Evolutionary conservation across 139 green algal genomes (phyloP), one percentile per base, ranked within the genome.

Genomic region (Tetradesmus lagerheimii): DNA sequence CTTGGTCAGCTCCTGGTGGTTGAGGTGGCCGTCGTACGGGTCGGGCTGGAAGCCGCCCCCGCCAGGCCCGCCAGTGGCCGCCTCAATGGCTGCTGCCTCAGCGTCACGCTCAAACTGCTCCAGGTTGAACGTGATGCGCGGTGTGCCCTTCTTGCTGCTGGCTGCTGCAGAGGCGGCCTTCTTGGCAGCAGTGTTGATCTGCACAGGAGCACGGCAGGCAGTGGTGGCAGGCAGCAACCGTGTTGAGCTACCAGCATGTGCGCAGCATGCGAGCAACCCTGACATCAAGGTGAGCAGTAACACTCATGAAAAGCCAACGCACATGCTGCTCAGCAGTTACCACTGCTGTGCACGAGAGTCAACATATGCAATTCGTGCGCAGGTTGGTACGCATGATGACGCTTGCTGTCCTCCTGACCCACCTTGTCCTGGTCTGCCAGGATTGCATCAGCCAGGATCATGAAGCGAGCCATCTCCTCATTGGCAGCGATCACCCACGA

Each of bases 1-100:
- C 85, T 93, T 98, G 91, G 96, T 97, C 87, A 98, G 94, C 89
- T 98, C 96, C 91, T 98, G 94, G 45, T 96, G 93, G 90, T 98
- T 98, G 27, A 98, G 92, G 84, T 98, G 96, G 18, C 92, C 94
- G 89, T 98, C 95, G 90, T 97, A 98, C 38, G 94, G 95, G 57
- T 98, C 83, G 18, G 92, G 31, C 43, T 67, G 25, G 47, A 88
- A 88, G 71, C 71, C 71, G 29, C 18, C 71, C 5, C 31, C 15
- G 50, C 87, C 50, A 75, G 88, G 4, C 31, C 74, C 39, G 75
- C 25, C 64, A 14, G 64, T 75, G 4, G 35, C 23, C 18, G 37
- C 76, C 23, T 82, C 76, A 53, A 34, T 74, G 76, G 18, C 86
- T 39, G 64, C 86, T 25, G 67, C 76, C 47, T 45, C 74, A 16